Evolutionary conservation across 306 rosid species (phyloP), one percentile per base, ranked within the genome.

Genomic region (Rubus parviflorus): DNA sequence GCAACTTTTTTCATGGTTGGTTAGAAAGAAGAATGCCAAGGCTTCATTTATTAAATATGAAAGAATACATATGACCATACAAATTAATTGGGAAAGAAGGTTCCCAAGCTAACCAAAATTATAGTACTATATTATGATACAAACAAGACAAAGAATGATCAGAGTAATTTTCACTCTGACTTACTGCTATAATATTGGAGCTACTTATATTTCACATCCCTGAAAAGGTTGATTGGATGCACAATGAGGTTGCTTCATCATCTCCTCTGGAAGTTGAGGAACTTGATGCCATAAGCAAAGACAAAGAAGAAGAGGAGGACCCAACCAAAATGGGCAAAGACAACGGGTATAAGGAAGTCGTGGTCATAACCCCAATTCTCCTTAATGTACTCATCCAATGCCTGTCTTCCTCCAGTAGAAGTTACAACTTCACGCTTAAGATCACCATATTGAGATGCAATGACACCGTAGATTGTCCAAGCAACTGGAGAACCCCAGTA

Each of bases 251-350:
- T 68, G 47, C 15, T 78, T 49, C 66, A 63, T 63, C 68, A 57
- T 73, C 82, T 77, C 75, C 58, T 67, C 43, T 82, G 85, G 77
- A 77, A 82, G 75, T 82, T 82, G 7, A 82, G 81, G 71, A 64
- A 77, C 75, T 53, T 82, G 81, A 81, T 81, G 68, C 85, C 77
- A 16, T 81, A 81, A 65, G 81, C 81, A 77, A 81, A 81, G 47
- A 71, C 69, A 10, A 82, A 77, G 82, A 82, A 82, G 85, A 72
- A 77, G 58, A 72, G 16, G 20, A 81, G 72, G 7, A 81, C 85
- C 85, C 85, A 81, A 37, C 78, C 85, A 19, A 77, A 22, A 73
- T 81, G 85, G n/a, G 75, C 82, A 48, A 73, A 12, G 15, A 80
- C 79, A 23, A 82, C 77, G 12, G 73, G 71, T 4, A 76, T 69